Base-by-base conservation (phyloP, 148 eudicot species). In the Spergularia marina region DNA sequence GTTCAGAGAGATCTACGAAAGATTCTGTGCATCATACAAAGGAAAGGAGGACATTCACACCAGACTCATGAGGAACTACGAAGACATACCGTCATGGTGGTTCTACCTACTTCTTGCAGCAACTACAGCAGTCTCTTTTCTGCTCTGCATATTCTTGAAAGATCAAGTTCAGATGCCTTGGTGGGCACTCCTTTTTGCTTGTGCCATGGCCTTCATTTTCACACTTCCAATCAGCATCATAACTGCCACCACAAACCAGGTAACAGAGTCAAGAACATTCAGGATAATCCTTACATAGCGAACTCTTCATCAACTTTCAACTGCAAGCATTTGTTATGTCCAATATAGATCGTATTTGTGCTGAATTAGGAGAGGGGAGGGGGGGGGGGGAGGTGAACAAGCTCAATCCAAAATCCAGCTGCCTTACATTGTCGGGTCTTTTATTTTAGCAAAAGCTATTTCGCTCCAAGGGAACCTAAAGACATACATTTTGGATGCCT, bases 61-160 rank as follows among this genome's bases (percentile, higher is more conserved):
- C 68, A 88, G 68, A 83, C 79, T 94, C 65, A 94, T 94, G 98
- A 87, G 77, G 77, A 90, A 79, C 52, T 94, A 94, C 77, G 60
- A 84, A 72, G 98, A 94, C 90, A 94, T 94, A 88, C 98, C 98
- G 84, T 84, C 89, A 67, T 91, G 95, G 97, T 94, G 98, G 97
- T 94, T 94, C 68, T 79, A 94, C 53, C 3, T 83, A 41, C 81
- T 94, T 83, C 89, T 94, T 17, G 87, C 58, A 25, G 82, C 86
- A 72, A 88, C 98, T 55, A 49, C 91, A 68, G 75, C 81, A 10
- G 36, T 85, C 65, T 90, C 97, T 58, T 83, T 94, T 53, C 34
- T 82, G 39, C 90, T 94, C 66, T 91, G 91, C 86, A 94, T 85
- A 70, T 62, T 84, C 80, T 75, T 91, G 85, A 91, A 87, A 40